Evolutionary conservation across 2,329 filamentous ascomycete species (phyloP).

Genomic region (Colletotrichum echinochloae): DNA sequence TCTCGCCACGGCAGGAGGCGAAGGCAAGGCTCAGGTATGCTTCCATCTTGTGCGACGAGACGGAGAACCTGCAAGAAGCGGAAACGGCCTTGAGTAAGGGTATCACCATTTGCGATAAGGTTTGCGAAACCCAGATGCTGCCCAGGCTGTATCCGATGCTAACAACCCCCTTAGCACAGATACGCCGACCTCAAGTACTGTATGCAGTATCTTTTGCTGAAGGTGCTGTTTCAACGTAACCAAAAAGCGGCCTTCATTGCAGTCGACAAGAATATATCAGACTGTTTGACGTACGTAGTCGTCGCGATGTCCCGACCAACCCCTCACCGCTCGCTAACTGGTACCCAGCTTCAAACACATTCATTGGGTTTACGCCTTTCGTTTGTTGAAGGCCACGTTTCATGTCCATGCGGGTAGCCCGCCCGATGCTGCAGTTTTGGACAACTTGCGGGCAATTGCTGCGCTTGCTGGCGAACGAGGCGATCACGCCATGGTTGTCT

Average conservation of each 20-base stretch:
- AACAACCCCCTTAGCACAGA: conserved; percentile 57
- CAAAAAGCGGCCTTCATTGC: conserved; percentile 79
- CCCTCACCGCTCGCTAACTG: conserved; percentile 8
- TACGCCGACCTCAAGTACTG: conserved; percentile 79
- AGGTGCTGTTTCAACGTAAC: conserved; percentile 77
- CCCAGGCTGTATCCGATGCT: conserved; percentile 28
- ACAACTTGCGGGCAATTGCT: conserved; percentile 75
- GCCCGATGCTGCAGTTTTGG: conserved; percentile 72
- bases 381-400: conserved; percentile 78
- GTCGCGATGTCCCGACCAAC: not conserved
- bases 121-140: conserved; percentile 46
- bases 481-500: conserved; percentile 73
- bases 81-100: conserved; percentile 80
- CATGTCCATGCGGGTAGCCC: conserved; percentile 71
- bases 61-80: conserved; percentile 79
- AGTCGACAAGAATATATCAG: conserved; percentile 75
- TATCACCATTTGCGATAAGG: conserved; percentile 75
- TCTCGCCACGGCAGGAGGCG: conserved; percentile 76
- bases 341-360: conserved; percentile 69
- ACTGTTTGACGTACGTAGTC: conserved; percentile 71
- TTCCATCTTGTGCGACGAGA: conserved; percentile 78
- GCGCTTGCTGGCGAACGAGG: conserved; percentile 68
- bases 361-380: conserved; percentile 82
- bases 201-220: conserved; percentile 79
- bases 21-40: conserved; percentile 78